Percentiles rank a stretch among this genome's conserved stretches.
These are phyloP conservation scores for Rubia tinctorum DNA, from an alignment of 305 asterid species.

Conservation along the genomic window DNA sequence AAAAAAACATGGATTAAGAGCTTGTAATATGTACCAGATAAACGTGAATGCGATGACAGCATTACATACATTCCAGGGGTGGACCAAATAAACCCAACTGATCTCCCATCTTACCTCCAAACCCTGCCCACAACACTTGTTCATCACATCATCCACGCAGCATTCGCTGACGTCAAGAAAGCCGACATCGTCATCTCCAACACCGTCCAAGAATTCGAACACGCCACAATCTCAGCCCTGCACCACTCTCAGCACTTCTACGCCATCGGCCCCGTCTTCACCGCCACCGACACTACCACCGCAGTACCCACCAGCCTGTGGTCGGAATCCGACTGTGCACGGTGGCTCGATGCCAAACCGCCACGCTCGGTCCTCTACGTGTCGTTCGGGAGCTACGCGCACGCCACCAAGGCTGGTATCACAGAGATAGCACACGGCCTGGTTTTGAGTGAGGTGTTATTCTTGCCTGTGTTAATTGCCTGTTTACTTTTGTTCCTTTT, in stretches of 20 bases:
- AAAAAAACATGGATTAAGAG: too few relatives aligned
- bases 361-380: constrained; percentile 46
- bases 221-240: constrained; percentile 39
- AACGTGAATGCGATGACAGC: constrained; percentile 27
- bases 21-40: constrained; percentile 19
- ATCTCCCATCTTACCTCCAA: constrained; percentile 50
- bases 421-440: constrained; percentile 49
- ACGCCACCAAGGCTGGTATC: constrained; percentile 29
- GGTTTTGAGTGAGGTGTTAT: constrained; percentile 23
- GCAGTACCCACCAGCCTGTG: constrained; percentile 37
- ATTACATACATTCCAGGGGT: constrained; percentile 62
- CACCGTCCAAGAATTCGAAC: constrained; percentile 49
- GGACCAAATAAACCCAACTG: constrained; percentile 33
- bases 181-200: constrained; percentile 46
- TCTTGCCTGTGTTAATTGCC: too few relatives aligned
- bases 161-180: constrained; percentile 38
- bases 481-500: too few relatives aligned
- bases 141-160: constrained; percentile 33
- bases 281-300: constrained; percentile 27
- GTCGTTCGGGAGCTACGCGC: constrained; percentile 55
- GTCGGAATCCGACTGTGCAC: constrained; percentile 39
- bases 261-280: constrained; percentile 50
- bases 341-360: constrained; percentile 44
- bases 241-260: constrained; percentile 28
- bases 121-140: constrained; percentile 16